phyloP scores from a whole-genome alignment of 768 basidiomycete species.

The Tricholoma hemisulphureum region DNA sequence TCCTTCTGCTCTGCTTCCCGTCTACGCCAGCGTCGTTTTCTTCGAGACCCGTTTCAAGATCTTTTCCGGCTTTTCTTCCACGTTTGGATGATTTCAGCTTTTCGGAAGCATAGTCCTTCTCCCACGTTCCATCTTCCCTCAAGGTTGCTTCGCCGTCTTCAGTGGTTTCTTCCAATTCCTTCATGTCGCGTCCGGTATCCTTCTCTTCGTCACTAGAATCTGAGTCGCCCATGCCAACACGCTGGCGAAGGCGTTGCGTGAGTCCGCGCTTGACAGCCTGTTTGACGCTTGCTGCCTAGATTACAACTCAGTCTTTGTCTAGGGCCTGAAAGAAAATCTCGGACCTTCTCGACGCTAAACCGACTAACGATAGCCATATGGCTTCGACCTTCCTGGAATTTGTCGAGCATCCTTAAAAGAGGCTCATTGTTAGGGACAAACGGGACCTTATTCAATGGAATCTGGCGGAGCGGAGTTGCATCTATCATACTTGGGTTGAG shows the following conservation, averaged over 20 bases:
- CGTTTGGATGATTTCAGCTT: background rate
- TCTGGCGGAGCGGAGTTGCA: slow-evolving; percentile 75
- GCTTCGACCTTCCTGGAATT: slow-evolving; percentile 85
- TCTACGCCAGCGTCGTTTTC: slow-evolving; percentile 3
- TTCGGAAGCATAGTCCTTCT: slow-evolving; percentile 15
- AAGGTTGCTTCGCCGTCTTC: slow-evolving; percentile 31
- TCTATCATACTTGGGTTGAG: slow-evolving; percentile 40
- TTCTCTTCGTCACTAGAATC: slow-evolving; percentile 39
- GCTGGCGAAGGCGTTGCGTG: slow-evolving; percentile 72
- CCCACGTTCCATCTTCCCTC: slow-evolving; percentile 20
- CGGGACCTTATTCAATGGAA: slow-evolving; percentile 84
- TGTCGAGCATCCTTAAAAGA: slow-evolving; percentile 80
- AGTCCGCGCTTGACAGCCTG: slow-evolving; percentile 78
- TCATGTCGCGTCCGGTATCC: slow-evolving; percentile 32
- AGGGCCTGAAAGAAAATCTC: slow-evolving; percentile 1
- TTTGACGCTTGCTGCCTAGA: slow-evolving; percentile 73
- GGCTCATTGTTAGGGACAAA: slow-evolving; percentile 87
- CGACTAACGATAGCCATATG: slow-evolving; percentile 91
- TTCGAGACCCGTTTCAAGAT: slow-evolving; percentile 17
- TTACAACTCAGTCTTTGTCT: background rate
- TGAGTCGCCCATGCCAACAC: slow-evolving; percentile 71
- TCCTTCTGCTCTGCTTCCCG: slow-evolving; percentile 28
- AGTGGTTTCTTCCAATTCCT: slow-evolving; percentile 25
- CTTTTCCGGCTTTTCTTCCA: slow-evolving; percentile 4
- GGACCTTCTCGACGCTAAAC: slow-evolving; percentile 62